Evolutionary conservation across 495 filamentous ascomycete species (phyloP).

Genomic region (Aspergillus taichungensis): DNA sequence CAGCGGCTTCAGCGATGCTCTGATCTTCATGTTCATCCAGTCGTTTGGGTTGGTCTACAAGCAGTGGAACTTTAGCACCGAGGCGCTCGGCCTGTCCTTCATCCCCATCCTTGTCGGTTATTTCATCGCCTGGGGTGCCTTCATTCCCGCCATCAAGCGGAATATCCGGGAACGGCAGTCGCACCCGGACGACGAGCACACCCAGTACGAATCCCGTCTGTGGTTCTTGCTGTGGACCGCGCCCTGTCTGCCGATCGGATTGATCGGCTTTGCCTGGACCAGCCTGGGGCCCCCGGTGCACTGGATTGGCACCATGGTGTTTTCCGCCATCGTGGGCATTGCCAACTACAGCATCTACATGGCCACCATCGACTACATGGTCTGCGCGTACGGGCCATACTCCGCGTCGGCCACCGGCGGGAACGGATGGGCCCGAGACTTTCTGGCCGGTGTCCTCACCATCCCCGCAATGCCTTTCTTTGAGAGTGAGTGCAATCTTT

Average conservation of each 20-base stretch:
- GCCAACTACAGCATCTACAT: conserved; percentile 66
- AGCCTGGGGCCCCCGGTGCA: conserved; percentile 46
- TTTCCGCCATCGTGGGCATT: conserved; percentile 55
- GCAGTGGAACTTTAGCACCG: conserved; percentile 48
- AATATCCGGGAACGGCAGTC: conserved; percentile 38
- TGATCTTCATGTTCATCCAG: conserved; percentile 62
- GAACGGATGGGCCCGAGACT: conserved; percentile 69
- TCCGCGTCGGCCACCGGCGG: conserved; percentile 65
- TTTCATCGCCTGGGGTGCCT: conserved; percentile 46
- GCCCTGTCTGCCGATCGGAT: conserved; percentile 49
- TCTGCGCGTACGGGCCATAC: conserved; percentile 62
- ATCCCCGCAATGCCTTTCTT: conserved; percentile 67
- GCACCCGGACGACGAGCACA: conserved; percentile 44
- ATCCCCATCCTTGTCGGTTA: conserved; percentile 53
- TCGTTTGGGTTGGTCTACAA: conserved; percentile 50
- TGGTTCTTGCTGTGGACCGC: conserved; percentile 50
- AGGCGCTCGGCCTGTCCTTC: conserved; percentile 47
- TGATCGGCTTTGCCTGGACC: conserved; percentile 59
- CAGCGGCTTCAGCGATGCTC: conserved; percentile 53
- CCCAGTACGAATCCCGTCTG: conserved; percentile 54
- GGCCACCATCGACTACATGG: conserved; percentile 71
- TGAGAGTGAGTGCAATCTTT: conserved; percentile 26
- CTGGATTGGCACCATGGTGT: conserved; percentile 60
- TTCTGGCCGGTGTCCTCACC: conserved; percentile 72
- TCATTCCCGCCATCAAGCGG: conserved; percentile 45